Percentiles rank a stretch among this genome's conserved stretches.
These are phyloP conservation scores for Artemisia argyi DNA, from an alignment of 129 eudicot genomes.

Conservation along the genomic window DNA sequence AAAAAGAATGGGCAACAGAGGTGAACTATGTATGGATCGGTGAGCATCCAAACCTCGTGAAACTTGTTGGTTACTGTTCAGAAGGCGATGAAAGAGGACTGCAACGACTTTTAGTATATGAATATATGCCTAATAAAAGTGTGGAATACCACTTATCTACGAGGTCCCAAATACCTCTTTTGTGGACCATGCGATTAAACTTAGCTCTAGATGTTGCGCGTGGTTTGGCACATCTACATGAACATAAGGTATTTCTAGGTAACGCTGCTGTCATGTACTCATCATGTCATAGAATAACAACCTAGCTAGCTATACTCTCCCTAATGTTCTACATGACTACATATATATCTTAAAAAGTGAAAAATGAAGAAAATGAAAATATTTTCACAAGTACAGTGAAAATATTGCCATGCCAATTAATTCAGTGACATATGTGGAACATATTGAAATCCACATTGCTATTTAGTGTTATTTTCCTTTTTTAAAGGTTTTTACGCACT, in stretches of 20 bases:
- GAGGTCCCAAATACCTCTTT: conserved; percentile 48
- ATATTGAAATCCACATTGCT: too few species aligned
- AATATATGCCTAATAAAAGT: conserved; percentile 82
- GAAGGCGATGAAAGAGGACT: conserved; percentile 91
- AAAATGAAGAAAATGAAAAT: too few species aligned
- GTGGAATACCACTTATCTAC: conserved; percentile 77
- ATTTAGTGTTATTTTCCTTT: too few species aligned
- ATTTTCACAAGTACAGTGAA: too few species aligned
- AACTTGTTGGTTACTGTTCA: conserved; percentile 78
- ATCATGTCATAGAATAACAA: too few species aligned
- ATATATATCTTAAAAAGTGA: too few species aligned
- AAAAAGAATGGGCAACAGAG: conserved; percentile 88
- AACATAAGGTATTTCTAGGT: conserved; percentile 44
- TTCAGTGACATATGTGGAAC: too few species aligned
- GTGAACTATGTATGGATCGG: conserved; percentile 77
- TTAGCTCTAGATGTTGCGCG: conserved; percentile 91
- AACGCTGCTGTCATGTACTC: too few species aligned
- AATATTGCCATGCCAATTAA: too few species aligned
- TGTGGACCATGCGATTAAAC: conserved; percentile 80
- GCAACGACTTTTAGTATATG: conserved; percentile 77
- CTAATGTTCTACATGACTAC: too few species aligned
- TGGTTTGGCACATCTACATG: conserved; percentile 80
- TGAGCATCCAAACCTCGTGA: conserved; percentile 88
- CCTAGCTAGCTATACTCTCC: too few species aligned
- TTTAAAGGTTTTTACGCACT: too few species aligned